Conservation (phyloP, 1,139 yeast species). For the Magnusiomyces paraingens region DNA sequence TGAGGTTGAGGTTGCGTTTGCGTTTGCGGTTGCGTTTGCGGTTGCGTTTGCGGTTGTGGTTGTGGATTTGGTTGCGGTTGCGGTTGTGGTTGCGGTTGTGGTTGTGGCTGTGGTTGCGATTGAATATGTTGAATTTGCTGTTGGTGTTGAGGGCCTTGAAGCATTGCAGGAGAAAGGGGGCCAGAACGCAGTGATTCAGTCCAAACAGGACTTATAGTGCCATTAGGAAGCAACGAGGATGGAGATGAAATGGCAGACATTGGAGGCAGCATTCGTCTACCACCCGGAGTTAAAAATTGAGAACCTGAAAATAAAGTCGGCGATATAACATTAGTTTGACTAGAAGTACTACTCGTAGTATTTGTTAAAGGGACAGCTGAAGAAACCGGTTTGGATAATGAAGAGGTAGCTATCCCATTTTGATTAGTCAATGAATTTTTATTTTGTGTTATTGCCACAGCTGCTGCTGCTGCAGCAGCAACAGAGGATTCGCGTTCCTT, state of each 20-base stretch:
- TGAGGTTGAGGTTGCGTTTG: too few relatives aligned
- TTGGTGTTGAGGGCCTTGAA: slow-evolving; percentile 28
- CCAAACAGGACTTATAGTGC: slow-evolving; percentile 23
- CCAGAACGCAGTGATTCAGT: slow-evolving; percentile 28
- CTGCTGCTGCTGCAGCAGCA: slow-evolving; percentile 8
- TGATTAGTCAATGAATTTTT: slow-evolving; percentile 2
- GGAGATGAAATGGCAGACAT: slow-evolving; percentile 34
- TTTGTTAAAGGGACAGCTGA: slow-evolving; percentile 4
- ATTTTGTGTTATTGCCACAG: slow-evolving; percentile 4
- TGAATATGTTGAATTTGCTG: neutral
- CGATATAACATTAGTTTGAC: neutral
- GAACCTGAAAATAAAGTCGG: slow-evolving; percentile 4
- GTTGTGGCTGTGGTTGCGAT: neutral
- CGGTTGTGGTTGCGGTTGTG: neutral
- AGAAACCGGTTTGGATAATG: neutral
- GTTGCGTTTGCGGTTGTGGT: too few relatives aligned
- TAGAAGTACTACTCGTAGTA: slow-evolving; percentile 3
- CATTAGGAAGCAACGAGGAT: slow-evolving; percentile 22
- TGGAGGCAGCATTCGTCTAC: slow-evolving; percentile 32
- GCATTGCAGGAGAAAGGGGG: slow-evolving; percentile 32
- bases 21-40: too few relatives aligned
- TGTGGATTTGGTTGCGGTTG: too few relatives aligned
- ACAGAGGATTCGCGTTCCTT: slow-evolving; percentile 45
- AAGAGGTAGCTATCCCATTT: too few relatives aligned
- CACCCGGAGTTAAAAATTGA: slow-evolving; percentile 29